phyloP scores from a whole-genome alignment of 163 green algal species.

The Chlamydomonas reinhardtii region DNA sequence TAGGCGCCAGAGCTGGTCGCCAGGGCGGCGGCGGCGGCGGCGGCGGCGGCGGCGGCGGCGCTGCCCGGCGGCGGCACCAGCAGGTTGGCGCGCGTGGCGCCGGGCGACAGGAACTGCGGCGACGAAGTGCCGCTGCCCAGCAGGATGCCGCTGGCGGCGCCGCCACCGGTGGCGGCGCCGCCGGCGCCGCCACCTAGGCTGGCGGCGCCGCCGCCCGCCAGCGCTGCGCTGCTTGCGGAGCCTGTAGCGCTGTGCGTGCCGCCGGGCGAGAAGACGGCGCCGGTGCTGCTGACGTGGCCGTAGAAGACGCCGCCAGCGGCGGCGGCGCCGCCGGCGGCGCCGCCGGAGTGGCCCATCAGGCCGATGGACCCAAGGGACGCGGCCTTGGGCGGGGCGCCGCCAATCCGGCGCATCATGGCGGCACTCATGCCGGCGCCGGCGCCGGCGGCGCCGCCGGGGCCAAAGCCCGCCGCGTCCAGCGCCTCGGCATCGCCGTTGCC shows the following conservation, averaged over 20 bases:
- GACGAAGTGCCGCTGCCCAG: not conserved
- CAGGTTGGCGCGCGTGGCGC: not conserved
- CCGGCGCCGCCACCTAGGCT: not conserved
- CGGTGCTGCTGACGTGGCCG: not conserved
- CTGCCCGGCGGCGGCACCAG: not conserved
- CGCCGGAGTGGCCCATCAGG: too few relatives aligned
- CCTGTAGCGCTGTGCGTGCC: not conserved
- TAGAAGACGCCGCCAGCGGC: too few relatives aligned
- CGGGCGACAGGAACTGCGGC: slow-evolving; percentile 14
- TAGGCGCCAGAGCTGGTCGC: not conserved
- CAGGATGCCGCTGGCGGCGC: not conserved
- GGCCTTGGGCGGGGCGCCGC: not conserved
- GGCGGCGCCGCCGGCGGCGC: not conserved
- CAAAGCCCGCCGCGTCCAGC: too few relatives aligned
- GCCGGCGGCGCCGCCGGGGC: too few relatives aligned
- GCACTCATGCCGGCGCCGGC: not conserved
- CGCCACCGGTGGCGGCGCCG: not conserved
- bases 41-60: not conserved
- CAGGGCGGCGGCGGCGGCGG: not conserved
- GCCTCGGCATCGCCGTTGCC: too few relatives aligned
- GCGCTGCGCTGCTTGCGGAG: not conserved
- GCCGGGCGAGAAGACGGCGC: not conserved
- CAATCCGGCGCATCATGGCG: not conserved
- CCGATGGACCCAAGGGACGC: not conserved
- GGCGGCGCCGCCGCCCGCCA: not conserved